Evolutionary conservation across 2,329 filamentous ascomycete species (phyloP), one percentile per base, ranked within the genome.

Genomic region (Ceratocystis harringtonii): DNA sequence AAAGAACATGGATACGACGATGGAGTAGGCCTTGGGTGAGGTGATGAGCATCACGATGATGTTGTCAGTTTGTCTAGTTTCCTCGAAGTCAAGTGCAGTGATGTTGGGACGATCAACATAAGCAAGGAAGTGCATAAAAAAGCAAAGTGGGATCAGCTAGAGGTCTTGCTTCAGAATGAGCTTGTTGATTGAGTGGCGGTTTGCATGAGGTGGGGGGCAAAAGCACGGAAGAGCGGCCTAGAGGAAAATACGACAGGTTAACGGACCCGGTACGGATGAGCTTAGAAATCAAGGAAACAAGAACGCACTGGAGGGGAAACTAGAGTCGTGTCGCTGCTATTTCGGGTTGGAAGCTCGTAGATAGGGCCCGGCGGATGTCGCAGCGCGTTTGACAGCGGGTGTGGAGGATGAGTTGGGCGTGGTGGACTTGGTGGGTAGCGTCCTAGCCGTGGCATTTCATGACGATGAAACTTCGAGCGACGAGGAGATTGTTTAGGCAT

Each of bases 101-200:
- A 89, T 88, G 72, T 88, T 89, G 65, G 83, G 81, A 55, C 83
- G 78, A 73, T 88, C 85, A 28, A 88, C 79, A 71, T 85, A 88
- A 73, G 83, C 86, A 25, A 88, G 78, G 58, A 88, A 78, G 72
- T 87, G 88, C 62, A 88, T 85, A 63, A 73, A 75, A 5, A 83
- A 81, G n/a, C 78, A 82, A 15, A 88, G 74, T 1, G 86, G 85
- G 66, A 88, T 85, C 65, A 81, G 78, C 19, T 81, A 67, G 71
- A 57, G 52, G 30, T 88, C 86, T 70, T 87, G 84, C 70, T 82
- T 84, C 73, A 79, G 75, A 28, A 84, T 68, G 5, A 84, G 75
- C 5, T 72, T 70, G 65, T 74, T 76, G 62, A 77, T 75, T 55
- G 72, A 66, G 36, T 19, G 48, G 41, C 62, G 32, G 17, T 48